These are phyloP conservation scores for Elymus sibiricus DNA, from an alignment of 176 grass and related monocot genomes.

Conservation along the genomic window DNA sequence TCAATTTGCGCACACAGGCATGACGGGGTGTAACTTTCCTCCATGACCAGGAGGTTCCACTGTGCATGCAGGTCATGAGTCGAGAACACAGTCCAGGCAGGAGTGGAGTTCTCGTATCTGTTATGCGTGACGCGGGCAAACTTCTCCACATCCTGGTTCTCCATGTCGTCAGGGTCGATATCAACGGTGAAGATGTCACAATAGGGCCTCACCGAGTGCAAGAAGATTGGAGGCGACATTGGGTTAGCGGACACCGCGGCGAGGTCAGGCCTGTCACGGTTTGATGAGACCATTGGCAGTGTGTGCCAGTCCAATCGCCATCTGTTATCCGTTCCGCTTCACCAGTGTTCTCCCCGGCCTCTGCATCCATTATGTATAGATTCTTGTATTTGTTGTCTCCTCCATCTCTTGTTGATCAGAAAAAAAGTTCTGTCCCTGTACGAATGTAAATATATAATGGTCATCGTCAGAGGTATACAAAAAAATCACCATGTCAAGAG, in stretches of 20 bases:
- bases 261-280: conserved; percentile 25
- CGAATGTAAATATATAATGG: background rate
- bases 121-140: too few relatives aligned
- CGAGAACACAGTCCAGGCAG: conserved; percentile 27
- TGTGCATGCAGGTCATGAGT: conserved; percentile 11
- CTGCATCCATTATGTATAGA: conserved; percentile 18
- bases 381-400: conserved; percentile 21
- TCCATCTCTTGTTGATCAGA: conserved; percentile 6
- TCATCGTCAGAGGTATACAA: background rate
- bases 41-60: conserved; percentile 17
- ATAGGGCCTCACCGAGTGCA: background rate
- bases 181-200: background rate
- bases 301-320: conserved; percentile 16
- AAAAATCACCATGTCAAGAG: background rate
- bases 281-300: conserved; percentile 44
- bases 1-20: conserved; percentile 9
- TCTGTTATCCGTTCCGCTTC: conserved; percentile 11
- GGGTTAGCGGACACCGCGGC: conserved; percentile 12
- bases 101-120: conserved; percentile 1
- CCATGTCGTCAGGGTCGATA: conserved; percentile 16
- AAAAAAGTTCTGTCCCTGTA: background rate
- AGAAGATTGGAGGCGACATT: conserved; percentile 7
- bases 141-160: too few relatives aligned
- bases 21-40: background rate
- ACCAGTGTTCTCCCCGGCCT: background rate